A percentile compares a stretch with the other conserved stretches of the same genome.
Evolutionary conservation across 139 green algal species (phyloP).

Genomic region (Picochlorum sp.): DNA sequence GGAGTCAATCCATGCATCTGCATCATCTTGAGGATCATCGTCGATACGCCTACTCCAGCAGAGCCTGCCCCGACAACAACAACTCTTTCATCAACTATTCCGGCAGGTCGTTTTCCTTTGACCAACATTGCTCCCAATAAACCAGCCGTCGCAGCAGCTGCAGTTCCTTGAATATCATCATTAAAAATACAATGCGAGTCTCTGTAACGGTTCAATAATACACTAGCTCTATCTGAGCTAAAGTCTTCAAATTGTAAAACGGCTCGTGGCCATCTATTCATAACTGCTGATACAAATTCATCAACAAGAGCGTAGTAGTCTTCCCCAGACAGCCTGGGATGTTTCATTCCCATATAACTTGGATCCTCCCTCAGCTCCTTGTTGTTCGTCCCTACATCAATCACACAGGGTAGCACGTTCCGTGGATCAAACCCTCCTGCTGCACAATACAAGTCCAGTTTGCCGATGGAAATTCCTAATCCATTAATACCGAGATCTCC

Average conservation of each 20-base stretch:
- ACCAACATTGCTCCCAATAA: slow-evolving; percentile 44
- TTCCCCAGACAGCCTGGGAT: slow-evolving; percentile 49
- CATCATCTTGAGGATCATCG: slow-evolving; percentile 55
- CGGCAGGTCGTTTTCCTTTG: slow-evolving; percentile 14
- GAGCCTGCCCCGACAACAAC: slow-evolving; percentile 54
- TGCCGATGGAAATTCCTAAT: slow-evolving; percentile 70
- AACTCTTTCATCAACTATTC: slow-evolving; percentile 47
- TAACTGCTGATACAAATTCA: slow-evolving; percentile 59
- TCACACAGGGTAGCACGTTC: slow-evolving; percentile 72
- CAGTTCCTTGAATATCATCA: slow-evolving; percentile 67
- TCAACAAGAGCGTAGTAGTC: slow-evolving; percentile 65
- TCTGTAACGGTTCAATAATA: slow-evolving; percentile 54
- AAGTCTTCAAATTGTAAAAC: slow-evolving; percentile 77
- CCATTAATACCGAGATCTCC: slow-evolving; percentile 72
- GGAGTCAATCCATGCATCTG: slow-evolving; percentile 41
- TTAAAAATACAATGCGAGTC: slow-evolving; percentile 56
- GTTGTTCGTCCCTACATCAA: slow-evolving; percentile 87
- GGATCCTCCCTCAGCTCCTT: slow-evolving; percentile 43
- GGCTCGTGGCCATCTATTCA: slow-evolving; percentile 41
- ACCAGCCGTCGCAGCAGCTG: slow-evolving; percentile 39
- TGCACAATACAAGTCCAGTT: slow-evolving; percentile 91
- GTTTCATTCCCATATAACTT: slow-evolving; percentile 57
- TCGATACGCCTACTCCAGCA: slow-evolving; percentile 52
- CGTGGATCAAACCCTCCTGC: slow-evolving; percentile 76
- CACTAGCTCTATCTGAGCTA: slow-evolving; percentile 34